Conservation (phyloP, 1,284 basidiomycete species). For the Ustilago cynodontis region DNA sequence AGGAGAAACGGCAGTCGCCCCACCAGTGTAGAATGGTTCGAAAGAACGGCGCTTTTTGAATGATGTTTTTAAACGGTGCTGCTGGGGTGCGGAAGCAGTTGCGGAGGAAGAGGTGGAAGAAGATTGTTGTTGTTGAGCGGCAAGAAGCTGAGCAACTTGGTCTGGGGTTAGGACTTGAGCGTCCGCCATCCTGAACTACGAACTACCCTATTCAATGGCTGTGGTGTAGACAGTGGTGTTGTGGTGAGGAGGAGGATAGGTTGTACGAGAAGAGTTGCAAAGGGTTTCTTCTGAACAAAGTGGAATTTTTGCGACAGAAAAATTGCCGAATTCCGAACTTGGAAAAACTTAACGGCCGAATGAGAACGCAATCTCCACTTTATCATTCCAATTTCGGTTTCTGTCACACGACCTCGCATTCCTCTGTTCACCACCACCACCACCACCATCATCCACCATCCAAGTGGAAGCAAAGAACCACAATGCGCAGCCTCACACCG, state of each 20-base stretch:
- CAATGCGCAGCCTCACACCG: constrained; percentile 28
- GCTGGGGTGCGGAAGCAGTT: neutral
- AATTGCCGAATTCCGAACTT: constrained; percentile 19
- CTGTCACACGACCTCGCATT: constrained; percentile 18
- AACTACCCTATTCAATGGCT: no score
- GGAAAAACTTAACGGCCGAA: constrained; percentile 11
- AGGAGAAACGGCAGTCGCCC: constrained; percentile 77
- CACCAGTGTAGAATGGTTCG: constrained; percentile 68
- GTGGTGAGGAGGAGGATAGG: constrained; percentile 2
- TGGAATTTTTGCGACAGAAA: neutral
- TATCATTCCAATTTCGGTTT: neutral
- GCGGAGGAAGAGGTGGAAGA: constrained; percentile 32
- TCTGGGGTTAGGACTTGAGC: constrained; percentile 46
- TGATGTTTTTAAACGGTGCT: constrained; percentile 49
- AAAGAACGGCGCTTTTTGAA: constrained; percentile 51
- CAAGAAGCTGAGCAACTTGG: constrained; percentile 38
- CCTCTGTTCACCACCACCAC: neutral
- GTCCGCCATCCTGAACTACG: no score
- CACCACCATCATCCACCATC: neutral
- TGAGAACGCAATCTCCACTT: neutral
- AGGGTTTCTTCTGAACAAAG: constrained; percentile 5
- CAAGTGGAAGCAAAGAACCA: neutral
- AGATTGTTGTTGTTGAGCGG: constrained; percentile 37
- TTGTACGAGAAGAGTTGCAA: neutral
- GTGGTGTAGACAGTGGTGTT: no score